Base-by-base conservation (phyloP, 495 filamentous ascomycete species). In the Hypoxylon cercidicola region DNA sequence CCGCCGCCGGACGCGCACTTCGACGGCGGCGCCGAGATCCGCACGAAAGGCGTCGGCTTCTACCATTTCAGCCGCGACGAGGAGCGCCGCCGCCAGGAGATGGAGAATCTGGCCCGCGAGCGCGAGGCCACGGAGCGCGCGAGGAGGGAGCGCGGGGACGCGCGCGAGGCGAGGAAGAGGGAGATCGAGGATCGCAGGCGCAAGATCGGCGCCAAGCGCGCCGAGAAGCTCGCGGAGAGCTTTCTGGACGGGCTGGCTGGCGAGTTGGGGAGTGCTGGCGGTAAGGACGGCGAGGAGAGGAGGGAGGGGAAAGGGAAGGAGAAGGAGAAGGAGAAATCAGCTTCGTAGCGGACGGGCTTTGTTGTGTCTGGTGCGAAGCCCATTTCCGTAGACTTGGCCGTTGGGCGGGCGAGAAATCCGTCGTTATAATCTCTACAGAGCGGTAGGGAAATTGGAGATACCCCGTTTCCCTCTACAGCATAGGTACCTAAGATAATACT, bases 41-140 rank as follows among this genome's bases (percentile, higher is more conserved):
- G 95, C 49, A 91, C 86, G 37, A 94, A 93, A 71, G 96, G 95
- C 0, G 89, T 90, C 6, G 96, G 93, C 0, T 99, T 97, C 73
- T 97, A 93, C 73, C 82, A 84, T 30, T 98, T 99, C 71, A 90
- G 87, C 21, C 81, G 77, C 62, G 89, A 97, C 74, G 85, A 85
- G 70, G 85, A 78, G 50, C 77, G 77, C 54, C 78, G 95, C 53
- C 75, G 77, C 62, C 72, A 72, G 74, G 89, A 98, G 83, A 97
- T 98, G 92, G 82, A 83, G 74, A 83, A 80, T 46, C 73, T 99
- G 59, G 82, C 84, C 67, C 74, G 66, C 55, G 87, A 90, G 79
- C 77, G 95, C 52, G 67, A 71, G 60, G 83, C 84, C 71, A 99
- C 95, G 54, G 86, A 91, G 77, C 74, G 75, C 65, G 78, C 81